Conservation (phyloP, 1,139 yeast species). For the Yamadazyma atmosphaerica region DNA sequence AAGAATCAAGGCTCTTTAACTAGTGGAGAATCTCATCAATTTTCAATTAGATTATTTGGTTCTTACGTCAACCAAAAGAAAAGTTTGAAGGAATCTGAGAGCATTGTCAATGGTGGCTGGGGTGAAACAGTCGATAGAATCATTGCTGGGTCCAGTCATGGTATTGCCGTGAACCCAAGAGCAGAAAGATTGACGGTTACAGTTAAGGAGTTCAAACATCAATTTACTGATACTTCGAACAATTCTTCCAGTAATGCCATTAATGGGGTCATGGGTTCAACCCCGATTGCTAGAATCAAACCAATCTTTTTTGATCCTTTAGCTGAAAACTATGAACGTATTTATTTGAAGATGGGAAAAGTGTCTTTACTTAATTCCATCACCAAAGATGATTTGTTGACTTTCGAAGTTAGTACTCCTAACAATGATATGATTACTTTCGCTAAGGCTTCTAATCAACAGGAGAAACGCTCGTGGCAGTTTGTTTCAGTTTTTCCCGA, state of each 20-base stretch:
- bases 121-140: conserved; percentile 83
- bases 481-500: conserved; percentile 76
- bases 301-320: conserved; percentile 66
- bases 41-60: conserved; percentile 70
- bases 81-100: conserved; percentile 20
- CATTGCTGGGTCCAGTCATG: conserved; percentile 72
- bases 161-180: conserved; percentile 81
- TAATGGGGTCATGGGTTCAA: conserved; percentile 39
- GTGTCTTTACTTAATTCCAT: conserved; percentile 36
- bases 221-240: conserved; percentile 27
- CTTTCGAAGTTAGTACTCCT: conserved; percentile 50
- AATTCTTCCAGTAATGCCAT: conserved; percentile 32
- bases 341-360: conserved; percentile 59
- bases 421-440: conserved; percentile 52
- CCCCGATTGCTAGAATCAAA: conserved; percentile 60
- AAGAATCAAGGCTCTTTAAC: conserved; percentile 59
- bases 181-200: conserved; percentile 72
- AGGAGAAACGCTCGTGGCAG: conserved; percentile 58
- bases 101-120: conserved; percentile 72
- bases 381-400: conserved; percentile 40
- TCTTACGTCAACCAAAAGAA: conserved; percentile 53
- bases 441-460: conserved; percentile 69
- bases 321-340: conserved; percentile 59
- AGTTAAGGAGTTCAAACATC: conserved; percentile 72
- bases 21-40: conserved; percentile 68